These are phyloP conservation scores for Epichloe uncinata DNA, from an alignment of 2,329 filamentous ascomycete genomes.

Conservation along the genomic window DNA sequence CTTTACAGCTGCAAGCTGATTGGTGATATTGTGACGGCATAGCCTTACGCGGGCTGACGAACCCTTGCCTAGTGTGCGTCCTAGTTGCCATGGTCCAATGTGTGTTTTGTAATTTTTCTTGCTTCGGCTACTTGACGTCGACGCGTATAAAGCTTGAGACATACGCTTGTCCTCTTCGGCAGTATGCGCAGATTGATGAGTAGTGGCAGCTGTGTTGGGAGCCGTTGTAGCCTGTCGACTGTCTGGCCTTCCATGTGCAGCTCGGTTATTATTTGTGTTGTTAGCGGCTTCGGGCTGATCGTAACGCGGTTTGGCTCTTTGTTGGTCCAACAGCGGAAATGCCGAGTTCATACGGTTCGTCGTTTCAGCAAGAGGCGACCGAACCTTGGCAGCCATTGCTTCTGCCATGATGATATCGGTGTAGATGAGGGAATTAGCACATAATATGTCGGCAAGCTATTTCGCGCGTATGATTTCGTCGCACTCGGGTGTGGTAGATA, in stretches of 20 bases:
- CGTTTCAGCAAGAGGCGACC: conserved; percentile 33
- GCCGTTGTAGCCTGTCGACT: background rate
- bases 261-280: conserved; percentile 3
- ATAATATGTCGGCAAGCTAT: conserved; percentile 17
- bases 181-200: conserved; percentile 15
- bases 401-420: conserved; percentile 18
- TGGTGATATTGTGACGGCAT: conserved; percentile 66
- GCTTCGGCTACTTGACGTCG: conserved; percentile 26
- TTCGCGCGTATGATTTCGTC: conserved; percentile 4
- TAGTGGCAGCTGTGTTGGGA: background rate
- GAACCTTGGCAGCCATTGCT: conserved; percentile 16
- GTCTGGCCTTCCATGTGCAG: conserved; percentile 1
- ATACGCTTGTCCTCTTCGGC: conserved; percentile 23
- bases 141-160: conserved; percentile 29
- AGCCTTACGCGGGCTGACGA: conserved; percentile 79
- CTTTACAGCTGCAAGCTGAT: conserved; percentile 81
- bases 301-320: conserved; percentile 18
- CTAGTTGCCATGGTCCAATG: conserved; percentile 89
- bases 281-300: conserved; percentile 10
- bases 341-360: conserved; percentile 33
- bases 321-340: conserved; percentile 15
- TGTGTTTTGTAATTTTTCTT: conserved; percentile 48
- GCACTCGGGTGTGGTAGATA: conserved; percentile 3
- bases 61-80: conserved; percentile 77
- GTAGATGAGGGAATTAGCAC: conserved; percentile 17